These are phyloP conservation scores for Lepidium africanum DNA, from an alignment of 345 rosid genomes.

Conservation along the genomic window DNA sequence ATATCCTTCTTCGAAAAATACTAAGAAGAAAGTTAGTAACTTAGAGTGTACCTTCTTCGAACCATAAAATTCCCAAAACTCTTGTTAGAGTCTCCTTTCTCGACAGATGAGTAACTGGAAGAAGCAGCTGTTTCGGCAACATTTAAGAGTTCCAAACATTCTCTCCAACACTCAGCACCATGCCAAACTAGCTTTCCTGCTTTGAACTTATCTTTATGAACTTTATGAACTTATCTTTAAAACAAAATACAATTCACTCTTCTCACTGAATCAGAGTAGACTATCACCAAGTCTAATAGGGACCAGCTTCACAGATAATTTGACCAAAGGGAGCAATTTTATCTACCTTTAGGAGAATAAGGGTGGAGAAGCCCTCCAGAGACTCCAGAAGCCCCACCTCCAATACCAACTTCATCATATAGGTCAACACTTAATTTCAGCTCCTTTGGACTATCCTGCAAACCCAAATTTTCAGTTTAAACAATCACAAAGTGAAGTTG, in stretches of 20 bases:
- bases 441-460: conserved; percentile 54
- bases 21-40: not conserved
- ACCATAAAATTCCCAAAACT: conserved; percentile 37
- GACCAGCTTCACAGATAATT: not conserved
- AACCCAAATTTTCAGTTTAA: not conserved
- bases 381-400: conserved; percentile 93
- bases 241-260: not conserved
- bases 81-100: conserved; percentile 19
- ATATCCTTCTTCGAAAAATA: not conserved
- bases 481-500: not conserved
- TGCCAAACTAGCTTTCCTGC: conserved; percentile 83
- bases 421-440: conserved; percentile 48
- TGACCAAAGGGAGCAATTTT: not conserved
- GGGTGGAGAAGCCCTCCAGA: conserved; percentile 96
- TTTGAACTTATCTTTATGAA: not conserved
- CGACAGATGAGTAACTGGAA: conserved; percentile 17
- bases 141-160: conserved; percentile 57
- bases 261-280: not conserved
- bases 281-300: not conserved
- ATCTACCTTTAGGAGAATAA: conserved; percentile 83
- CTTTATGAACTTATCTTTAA: not conserved
- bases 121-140: conserved; percentile 50
- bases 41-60: conserved; percentile 56
- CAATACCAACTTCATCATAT: conserved; percentile 85
- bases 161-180: conserved; percentile 84